phyloP scores from a whole-genome alignment of 371 early-diverging fungal genomes.

The Syncephalastrum racemosum region DNA sequence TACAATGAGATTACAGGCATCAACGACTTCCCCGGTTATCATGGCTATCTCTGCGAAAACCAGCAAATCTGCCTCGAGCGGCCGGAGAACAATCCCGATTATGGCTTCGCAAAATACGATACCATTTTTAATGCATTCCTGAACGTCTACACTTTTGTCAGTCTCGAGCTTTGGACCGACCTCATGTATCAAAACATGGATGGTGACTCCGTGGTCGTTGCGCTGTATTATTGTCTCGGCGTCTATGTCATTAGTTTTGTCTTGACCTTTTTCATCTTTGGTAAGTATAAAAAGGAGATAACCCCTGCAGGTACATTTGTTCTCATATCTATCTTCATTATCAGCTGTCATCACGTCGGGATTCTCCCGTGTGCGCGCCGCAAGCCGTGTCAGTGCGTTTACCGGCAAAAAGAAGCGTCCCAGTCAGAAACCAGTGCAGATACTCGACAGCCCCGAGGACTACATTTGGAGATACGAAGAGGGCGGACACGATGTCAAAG shows the following conservation, averaged over 20 bases:
- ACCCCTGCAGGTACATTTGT: not conserved
- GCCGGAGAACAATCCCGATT: conserved; percentile 41
- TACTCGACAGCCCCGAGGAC: conserved; percentile 22
- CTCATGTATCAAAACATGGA: conserved; percentile 55
- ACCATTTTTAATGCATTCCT: conserved; percentile 51
- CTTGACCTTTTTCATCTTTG: conserved; percentile 55
- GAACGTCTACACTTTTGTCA: conserved; percentile 53
- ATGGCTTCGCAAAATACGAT: conserved; percentile 52
- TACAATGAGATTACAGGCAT: conserved; percentile 35
- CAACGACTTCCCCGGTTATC: conserved; percentile 32
- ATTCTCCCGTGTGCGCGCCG: conserved; percentile 57
- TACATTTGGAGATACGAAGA: conserved; percentile 51
- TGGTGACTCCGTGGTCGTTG: conserved; percentile 48
- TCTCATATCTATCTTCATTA: not conserved
- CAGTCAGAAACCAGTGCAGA: conserved; percentile 14
- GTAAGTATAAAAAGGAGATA: conserved; percentile 23
- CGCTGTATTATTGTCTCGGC: conserved; percentile 52
- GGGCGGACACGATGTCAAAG: conserved; percentile 24
- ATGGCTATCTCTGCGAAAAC: conserved; percentile 38
- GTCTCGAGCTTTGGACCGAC: conserved; percentile 61
- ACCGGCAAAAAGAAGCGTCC: conserved; percentile 44
- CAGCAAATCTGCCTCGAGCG: conserved; percentile 54
- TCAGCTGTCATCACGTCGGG: conserved; percentile 63
- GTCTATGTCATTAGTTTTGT: conserved; percentile 57
- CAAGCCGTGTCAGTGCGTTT: conserved; percentile 52